Evolutionary conservation across 495 filamentous ascomycete genomes (phyloP).

Genomic region (Trypethelium eluteriae): DNA sequence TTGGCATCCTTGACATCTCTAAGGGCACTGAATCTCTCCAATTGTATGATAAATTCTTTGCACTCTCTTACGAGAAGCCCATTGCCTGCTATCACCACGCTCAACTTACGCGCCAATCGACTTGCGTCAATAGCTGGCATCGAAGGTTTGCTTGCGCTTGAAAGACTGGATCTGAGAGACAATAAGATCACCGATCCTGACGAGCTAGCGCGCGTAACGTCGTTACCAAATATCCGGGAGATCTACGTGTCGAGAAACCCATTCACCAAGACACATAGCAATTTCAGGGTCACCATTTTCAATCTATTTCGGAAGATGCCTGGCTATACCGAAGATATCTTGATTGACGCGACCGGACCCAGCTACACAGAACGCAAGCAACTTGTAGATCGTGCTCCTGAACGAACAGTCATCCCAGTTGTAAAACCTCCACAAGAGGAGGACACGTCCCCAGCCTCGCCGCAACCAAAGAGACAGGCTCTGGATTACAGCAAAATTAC

Average conservation of each 20-base stretch:
- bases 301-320: constrained; percentile 92
- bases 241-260: constrained; percentile 87
- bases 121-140: constrained; percentile 83
- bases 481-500: background rate
- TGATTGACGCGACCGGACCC: constrained; percentile 76
- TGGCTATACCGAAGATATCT: constrained; percentile 81
- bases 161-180: constrained; percentile 84
- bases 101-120: constrained; percentile 87
- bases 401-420: constrained; percentile 66
- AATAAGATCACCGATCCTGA: constrained; percentile 85
- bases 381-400: constrained; percentile 71
- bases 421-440: constrained; percentile 57
- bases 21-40: constrained; percentile 80
- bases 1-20: constrained; percentile 72
- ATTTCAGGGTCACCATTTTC: constrained; percentile 84
- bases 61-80: constrained; percentile 81
- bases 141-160: constrained; percentile 77
- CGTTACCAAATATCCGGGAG: constrained; percentile 82
- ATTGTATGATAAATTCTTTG: constrained; percentile 95
- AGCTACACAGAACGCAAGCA: constrained; percentile 75
- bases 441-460: background rate
- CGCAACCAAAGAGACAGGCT: background rate
- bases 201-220: constrained; percentile 81
- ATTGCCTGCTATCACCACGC: constrained; percentile 82
- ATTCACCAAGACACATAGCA: constrained; percentile 77